These are phyloP conservation scores for Acorus gramineus DNA, from an alignment of 106 monocot species.

Conservation along the genomic window DNA sequence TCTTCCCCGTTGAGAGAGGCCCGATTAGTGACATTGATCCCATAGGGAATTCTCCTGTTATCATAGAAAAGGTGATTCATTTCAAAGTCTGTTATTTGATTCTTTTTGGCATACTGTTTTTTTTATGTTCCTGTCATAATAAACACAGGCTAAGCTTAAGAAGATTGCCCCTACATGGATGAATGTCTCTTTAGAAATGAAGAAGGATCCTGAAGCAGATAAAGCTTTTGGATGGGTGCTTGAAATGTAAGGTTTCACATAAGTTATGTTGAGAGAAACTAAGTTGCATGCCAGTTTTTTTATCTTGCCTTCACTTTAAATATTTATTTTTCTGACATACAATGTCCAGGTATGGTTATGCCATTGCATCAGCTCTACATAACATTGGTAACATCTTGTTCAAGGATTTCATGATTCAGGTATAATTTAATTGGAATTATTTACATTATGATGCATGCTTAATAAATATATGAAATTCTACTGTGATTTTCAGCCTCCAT, in stretches of 20 bases:
- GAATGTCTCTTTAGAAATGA: slow-evolving; percentile 95
- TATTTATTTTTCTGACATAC: slow-evolving; percentile 1
- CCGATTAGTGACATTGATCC: slow-evolving; percentile 77
- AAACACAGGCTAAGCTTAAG: slow-evolving; percentile 24
- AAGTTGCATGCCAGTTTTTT: too few species aligned
- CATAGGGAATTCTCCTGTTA: slow-evolving; percentile 95
- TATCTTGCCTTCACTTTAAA: background rate
- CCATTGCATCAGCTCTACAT: slow-evolving; percentile 87
- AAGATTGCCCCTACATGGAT: slow-evolving; percentile 97
- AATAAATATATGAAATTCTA: background rate
- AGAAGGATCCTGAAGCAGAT: slow-evolving; percentile 81
- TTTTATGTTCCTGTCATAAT: background rate
- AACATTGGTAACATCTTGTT: slow-evolving; percentile 65
- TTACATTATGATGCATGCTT: background rate
- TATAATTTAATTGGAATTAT: slow-evolving; percentile 2
- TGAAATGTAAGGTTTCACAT: slow-evolving; percentile 57
- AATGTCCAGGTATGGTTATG: slow-evolving; percentile 83
- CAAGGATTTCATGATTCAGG: slow-evolving; percentile 99
- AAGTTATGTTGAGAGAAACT: too few species aligned
- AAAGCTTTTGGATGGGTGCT: slow-evolving; percentile 99
- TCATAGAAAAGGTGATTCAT: slow-evolving; percentile 59
- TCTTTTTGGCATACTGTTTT: background rate
- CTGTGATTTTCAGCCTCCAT: slow-evolving; percentile 29
- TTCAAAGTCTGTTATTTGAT: background rate
- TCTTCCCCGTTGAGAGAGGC: slow-evolving; percentile 67